These are phyloP conservation scores for Claviceps humidiphila DNA, from an alignment of 2,329 filamentous ascomycete genomes.

Conservation along the genomic window DNA sequence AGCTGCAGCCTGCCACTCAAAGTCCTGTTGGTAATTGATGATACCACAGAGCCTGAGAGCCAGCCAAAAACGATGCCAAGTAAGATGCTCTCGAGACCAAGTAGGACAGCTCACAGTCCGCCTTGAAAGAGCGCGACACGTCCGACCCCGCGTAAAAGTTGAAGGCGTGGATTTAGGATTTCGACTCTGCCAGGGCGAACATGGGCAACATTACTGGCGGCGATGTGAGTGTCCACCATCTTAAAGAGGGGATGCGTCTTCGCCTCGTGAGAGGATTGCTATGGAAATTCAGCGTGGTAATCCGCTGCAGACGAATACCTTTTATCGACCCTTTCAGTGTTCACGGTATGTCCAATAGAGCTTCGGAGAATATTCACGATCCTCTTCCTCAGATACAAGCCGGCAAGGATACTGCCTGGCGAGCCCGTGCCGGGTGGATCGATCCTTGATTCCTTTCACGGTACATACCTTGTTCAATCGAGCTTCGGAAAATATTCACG, in stretches of 20 bases:
- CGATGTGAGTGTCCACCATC: constrained; percentile 34
- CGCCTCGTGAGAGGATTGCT: no score
- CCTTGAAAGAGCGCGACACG: constrained; percentile 59
- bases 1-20: constrained; percentile 43
- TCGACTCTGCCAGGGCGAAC: constrained; percentile 75
- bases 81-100: constrained; percentile 53
- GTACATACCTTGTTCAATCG: no score
- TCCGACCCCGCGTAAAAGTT: constrained; percentile 55
- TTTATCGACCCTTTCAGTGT: no score
- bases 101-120: constrained; percentile 61
- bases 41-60: constrained; percentile 52
- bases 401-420: no score
- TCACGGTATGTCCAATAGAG: no score
- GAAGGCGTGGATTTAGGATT: constrained; percentile 75
- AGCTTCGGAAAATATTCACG: no score
- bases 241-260: background rate
- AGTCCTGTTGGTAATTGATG: constrained; percentile 61
- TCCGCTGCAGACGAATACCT: no score
- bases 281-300: no score
- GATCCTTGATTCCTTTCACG: no score
- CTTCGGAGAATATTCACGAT: no score
- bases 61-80: constrained; percentile 49
- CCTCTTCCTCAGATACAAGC: no score
- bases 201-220: constrained; percentile 63
- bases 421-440: no score